Conservation (phyloP, 805 yeast species). For the Torulaspora franciscae region DNA sequence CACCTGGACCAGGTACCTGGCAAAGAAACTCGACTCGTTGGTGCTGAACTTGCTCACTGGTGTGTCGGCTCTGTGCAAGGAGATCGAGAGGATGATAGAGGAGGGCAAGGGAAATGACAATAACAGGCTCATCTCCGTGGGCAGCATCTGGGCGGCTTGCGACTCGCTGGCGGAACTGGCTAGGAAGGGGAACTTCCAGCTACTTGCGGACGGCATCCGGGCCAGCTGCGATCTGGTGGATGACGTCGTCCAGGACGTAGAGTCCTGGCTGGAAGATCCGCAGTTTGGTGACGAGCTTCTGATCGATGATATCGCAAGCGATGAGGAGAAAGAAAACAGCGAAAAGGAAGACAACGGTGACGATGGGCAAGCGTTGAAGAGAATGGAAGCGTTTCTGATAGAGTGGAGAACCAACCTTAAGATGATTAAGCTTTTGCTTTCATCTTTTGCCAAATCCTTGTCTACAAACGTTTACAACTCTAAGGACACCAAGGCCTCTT, state of each 20-base stretch:
- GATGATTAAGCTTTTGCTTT: slow-evolving; percentile 52
- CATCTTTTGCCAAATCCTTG: slow-evolving; percentile 55
- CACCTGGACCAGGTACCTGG: slow-evolving; percentile 22
- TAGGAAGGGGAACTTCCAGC: slow-evolving; percentile 49
- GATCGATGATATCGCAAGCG: slow-evolving; percentile 31
- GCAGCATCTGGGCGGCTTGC: slow-evolving; percentile 68
- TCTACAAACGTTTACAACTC: slow-evolving; percentile 37
- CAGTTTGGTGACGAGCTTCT: slow-evolving; percentile 42
- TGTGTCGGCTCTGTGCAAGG: slow-evolving; percentile 20
- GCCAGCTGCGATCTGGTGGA: slow-evolving; percentile 40
- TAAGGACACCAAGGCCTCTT: slow-evolving; percentile 34
- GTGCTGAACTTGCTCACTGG: slow-evolving; percentile 25
- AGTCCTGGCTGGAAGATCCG: slow-evolving; percentile 66
- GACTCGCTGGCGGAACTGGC: slow-evolving; percentile 43
- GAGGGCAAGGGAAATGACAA: slow-evolving; percentile 19
- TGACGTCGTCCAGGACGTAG: slow-evolving; percentile 64
- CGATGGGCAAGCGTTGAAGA: slow-evolving; percentile 29
- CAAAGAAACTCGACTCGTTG: slow-evolving; percentile 19
- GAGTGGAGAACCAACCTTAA: slow-evolving; percentile 44
- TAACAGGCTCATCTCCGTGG: slow-evolving; percentile 54
- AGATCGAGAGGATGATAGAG: slow-evolving; percentile 18
- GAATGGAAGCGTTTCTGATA: slow-evolving; percentile 40
- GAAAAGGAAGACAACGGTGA: slow-evolving; percentile 32
- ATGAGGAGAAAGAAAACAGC: slow-evolving; percentile 28
- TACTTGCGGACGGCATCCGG: slow-evolving; percentile 44